These are phyloP conservation scores for Picochlorum sp. DNA, from an alignment of 139 green algal genomes.

Conservation along the genomic window DNA sequence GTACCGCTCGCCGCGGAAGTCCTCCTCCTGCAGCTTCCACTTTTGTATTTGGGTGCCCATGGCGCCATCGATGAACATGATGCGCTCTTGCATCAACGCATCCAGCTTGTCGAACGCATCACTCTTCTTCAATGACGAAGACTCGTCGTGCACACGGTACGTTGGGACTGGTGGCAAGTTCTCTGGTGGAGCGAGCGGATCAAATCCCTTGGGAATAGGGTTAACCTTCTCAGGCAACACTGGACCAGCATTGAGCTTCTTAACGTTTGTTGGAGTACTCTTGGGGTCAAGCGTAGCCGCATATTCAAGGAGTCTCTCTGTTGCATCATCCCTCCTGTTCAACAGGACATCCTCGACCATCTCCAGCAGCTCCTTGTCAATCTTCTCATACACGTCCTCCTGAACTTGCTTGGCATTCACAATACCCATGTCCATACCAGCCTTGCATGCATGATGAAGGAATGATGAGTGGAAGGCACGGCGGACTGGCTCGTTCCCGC, in stretches of 20 bases:
- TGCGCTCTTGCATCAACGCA: slow-evolving; percentile 76
- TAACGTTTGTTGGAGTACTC: too few species aligned
- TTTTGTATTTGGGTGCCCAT: slow-evolving; percentile 90
- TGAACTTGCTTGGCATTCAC: slow-evolving; percentile 88
- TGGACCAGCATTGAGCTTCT: too few species aligned
- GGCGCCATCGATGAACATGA: slow-evolving; percentile 92
- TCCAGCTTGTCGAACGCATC: slow-evolving; percentile 63
- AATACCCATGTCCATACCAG: slow-evolving; percentile 99
- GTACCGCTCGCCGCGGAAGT: slow-evolving; percentile 78
- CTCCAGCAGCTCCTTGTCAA: slow-evolving; percentile 96
- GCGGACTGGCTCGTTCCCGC: slow-evolving; percentile 91
- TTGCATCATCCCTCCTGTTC: too few species aligned
- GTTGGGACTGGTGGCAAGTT: too few species aligned
- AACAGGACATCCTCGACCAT: slow-evolving; percentile 97
- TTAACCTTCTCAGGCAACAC: too few species aligned
- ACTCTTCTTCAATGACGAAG: slow-evolving; percentile 33
- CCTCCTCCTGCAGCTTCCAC: slow-evolving; percentile 76
- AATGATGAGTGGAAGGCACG: slow-evolving; percentile 90
- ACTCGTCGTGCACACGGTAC: neutral
- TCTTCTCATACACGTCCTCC: slow-evolving; percentile 90
- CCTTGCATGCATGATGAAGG: slow-evolving; percentile 86
- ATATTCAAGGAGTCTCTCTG: slow-evolving; percentile 91
- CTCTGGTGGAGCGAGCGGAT: too few species aligned
- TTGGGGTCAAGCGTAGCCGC: slow-evolving; percentile 86
- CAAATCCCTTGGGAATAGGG: too few species aligned